phyloP scores from a whole-genome alignment of 1,284 basidiomycete species.

The Schizophyllum amplum region DNA sequence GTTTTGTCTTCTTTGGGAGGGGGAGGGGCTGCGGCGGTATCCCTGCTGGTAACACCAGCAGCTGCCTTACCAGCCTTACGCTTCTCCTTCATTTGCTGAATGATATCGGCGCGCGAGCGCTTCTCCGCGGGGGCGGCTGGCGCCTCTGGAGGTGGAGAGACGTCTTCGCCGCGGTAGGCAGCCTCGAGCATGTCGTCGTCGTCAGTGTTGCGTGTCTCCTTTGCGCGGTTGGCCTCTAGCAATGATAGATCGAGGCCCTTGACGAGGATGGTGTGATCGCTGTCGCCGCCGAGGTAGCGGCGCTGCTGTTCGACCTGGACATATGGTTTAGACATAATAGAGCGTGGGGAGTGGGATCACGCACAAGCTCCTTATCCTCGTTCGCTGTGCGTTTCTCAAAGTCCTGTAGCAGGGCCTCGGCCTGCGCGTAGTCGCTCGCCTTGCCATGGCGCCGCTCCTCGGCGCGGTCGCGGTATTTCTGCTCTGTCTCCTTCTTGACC shows the following conservation, averaged over 20 bases:
- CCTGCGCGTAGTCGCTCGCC: conserved; percentile 67
- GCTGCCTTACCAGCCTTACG: conserved; percentile 22
- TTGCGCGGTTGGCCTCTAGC: conserved; percentile 77
- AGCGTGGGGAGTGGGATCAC: neutral
- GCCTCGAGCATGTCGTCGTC: conserved; percentile 74
- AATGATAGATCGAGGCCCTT: conserved; percentile 88
- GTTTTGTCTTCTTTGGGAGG: neutral
- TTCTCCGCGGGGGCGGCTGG: conserved; percentile 36
- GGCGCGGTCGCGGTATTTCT: conserved; percentile 62
- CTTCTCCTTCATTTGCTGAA: conserved; percentile 66
- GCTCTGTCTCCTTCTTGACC: conserved; percentile 48
- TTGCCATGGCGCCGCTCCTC: conserved; percentile 55
- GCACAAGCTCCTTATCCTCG: conserved; percentile 26
- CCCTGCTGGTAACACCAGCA: conserved; percentile 11
- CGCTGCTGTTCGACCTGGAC: conserved; percentile 70
- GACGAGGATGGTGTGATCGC: conserved; percentile 77
- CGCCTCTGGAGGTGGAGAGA: conserved; percentile 4
- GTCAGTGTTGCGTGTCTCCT: conserved; percentile 39
- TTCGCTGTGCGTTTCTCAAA: conserved; percentile 65
- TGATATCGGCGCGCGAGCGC: conserved; percentile 64
- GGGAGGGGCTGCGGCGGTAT: conserved; percentile 17
- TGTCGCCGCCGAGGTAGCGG: conserved; percentile 82
- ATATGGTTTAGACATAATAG: neutral
- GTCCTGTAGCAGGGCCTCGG: conserved; percentile 73
- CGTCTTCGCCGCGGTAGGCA: conserved; percentile 40